Conservation (phyloP, 208 protist species). For the Jaenimonas drosophilae region DNA sequence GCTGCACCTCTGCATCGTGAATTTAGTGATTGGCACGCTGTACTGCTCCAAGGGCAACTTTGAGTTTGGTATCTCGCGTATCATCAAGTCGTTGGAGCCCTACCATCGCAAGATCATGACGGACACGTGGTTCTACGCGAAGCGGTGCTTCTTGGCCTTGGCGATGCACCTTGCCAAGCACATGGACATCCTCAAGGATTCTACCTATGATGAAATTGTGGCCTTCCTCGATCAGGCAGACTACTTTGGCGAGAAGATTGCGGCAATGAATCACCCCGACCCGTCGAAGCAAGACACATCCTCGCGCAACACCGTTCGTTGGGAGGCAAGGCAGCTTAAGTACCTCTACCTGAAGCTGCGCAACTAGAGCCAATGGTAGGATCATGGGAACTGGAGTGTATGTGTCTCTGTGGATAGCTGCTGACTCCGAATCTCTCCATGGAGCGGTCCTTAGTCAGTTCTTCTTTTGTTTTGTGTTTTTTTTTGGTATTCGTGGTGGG, state of each 20-base stretch:
- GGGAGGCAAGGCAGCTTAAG: constrained; percentile 91
- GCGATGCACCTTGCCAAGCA: constrained; percentile 96
- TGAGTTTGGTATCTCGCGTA: constrained; percentile 96
- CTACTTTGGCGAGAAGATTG: constrained; percentile 86
- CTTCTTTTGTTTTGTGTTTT: constrained; percentile 8
- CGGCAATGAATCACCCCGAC: constrained; percentile 79
- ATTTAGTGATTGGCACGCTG: constrained; percentile 98
- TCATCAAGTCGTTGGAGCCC: constrained; percentile 96
- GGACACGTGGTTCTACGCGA: constrained; percentile 97
- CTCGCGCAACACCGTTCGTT: constrained; percentile 82
- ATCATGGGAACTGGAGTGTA: not conserved
- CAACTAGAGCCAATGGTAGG: no score
- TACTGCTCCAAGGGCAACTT: constrained; percentile 97
- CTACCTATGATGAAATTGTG: constrained; percentile 89
- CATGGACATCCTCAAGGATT: constrained; percentile 94
- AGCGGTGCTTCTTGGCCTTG: constrained; percentile 93
- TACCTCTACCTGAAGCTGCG: constrained; percentile 82
- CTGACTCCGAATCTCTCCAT: not conserved
- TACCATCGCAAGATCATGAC: constrained; percentile 95
- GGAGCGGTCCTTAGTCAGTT: not conserved
- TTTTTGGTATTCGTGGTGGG: constrained; percentile 5
- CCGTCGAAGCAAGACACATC: constrained; percentile 82
- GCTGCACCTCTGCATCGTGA: constrained; percentile 96
- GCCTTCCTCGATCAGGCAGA: constrained; percentile 93
- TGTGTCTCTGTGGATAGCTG: no score